phyloP scores from a whole-genome alignment of 1,284 basidiomycete species.

The Malassezia slooffiae region DNA sequence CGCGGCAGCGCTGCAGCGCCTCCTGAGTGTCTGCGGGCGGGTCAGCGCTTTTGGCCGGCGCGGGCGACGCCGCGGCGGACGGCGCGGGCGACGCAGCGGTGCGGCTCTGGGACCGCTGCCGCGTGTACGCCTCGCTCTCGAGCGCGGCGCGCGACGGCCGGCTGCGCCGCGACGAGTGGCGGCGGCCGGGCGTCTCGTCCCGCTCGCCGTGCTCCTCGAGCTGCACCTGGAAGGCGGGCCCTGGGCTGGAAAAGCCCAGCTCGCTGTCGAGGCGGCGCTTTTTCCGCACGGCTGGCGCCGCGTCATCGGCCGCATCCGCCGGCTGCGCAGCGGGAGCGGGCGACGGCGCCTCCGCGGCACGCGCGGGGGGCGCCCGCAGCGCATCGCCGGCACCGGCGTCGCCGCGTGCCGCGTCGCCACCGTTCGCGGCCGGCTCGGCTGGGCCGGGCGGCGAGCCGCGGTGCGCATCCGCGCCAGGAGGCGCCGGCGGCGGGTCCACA shows the following conservation, averaged over 20 bases:
- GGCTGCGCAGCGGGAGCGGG: neutral
- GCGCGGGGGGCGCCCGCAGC: no score
- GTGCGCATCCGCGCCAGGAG: neutral
- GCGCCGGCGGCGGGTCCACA: neutral
- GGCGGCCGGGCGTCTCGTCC: conserved; percentile 2
- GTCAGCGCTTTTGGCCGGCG: neutral
- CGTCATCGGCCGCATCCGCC: neutral
- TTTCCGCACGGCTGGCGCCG: conserved; percentile 12
- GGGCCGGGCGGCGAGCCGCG: neutral
- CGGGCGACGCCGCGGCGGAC: neutral
- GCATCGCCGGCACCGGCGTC: no score
- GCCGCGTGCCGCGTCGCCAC: no score
- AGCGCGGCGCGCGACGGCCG: conserved; percentile 5
- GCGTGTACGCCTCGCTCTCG: conserved; percentile 9
- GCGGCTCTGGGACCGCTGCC: neutral
- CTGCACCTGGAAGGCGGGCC: conserved; percentile 28
- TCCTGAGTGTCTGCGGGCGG: neutral
- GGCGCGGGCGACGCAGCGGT: neutral
- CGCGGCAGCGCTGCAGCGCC: conserved; percentile 10
- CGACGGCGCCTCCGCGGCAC: neutral
- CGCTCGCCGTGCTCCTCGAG: conserved; percentile 3
- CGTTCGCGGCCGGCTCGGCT: neutral
- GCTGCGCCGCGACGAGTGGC: conserved; percentile 9
- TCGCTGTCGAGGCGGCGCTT: conserved; percentile 29
- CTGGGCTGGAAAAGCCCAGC: conserved; percentile 37